These are phyloP conservation scores for Capronia coronata DNA, from an alignment of 2,329 filamentous ascomycete species.

Conservation along the genomic window DNA sequence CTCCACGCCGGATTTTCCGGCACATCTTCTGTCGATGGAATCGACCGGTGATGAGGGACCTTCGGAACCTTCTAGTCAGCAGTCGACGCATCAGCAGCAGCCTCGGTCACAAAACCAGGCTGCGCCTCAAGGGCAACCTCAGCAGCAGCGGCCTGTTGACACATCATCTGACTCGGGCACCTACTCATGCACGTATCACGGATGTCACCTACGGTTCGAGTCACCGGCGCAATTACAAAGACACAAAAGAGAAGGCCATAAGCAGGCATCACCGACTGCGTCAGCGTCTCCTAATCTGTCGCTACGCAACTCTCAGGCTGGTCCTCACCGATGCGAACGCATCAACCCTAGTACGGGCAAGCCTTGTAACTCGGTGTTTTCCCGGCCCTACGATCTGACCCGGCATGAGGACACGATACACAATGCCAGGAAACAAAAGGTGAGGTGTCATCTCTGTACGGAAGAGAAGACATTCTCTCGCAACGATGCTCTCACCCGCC, in stretches of 20 bases:
- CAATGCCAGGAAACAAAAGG: conserved; percentile 89
- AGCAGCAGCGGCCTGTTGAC: conserved; percentile 52
- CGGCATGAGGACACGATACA: conserved; percentile 97
- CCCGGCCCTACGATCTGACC: conserved; percentile 90
- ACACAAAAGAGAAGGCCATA: conserved; percentile 90
- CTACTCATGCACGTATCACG: conserved; percentile 94
- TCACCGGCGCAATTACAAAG: conserved; percentile 81
- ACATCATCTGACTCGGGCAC: conserved; percentile 73
- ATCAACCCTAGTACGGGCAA: conserved; percentile 94
- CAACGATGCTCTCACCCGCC: conserved; percentile 86
- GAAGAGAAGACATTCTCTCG: conserved; percentile 97
- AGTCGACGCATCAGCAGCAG: conserved; percentile 30
- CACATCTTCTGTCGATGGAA: conserved; percentile 56
- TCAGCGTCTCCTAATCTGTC: conserved; percentile 46
- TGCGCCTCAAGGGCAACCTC: conserved; percentile 32
- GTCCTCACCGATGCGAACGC: conserved; percentile 85
- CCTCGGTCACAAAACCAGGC: conserved; percentile 25
- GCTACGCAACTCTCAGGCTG: conserved; percentile 75
- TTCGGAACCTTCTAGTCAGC: conserved; percentile 26
- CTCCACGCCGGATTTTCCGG: conserved; percentile 52
- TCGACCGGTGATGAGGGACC: conserved; percentile 51
- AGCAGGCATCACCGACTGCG: conserved; percentile 58
- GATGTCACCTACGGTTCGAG: conserved; percentile 81
- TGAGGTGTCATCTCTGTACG: conserved; percentile 83
- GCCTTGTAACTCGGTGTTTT: conserved; percentile 90